A percentile compares a stretch with the other conserved stretches of the same genome.
Conservation (phyloP, 2,329 filamentous ascomycete species). For the Lasiodiplodia citricola region DNA sequence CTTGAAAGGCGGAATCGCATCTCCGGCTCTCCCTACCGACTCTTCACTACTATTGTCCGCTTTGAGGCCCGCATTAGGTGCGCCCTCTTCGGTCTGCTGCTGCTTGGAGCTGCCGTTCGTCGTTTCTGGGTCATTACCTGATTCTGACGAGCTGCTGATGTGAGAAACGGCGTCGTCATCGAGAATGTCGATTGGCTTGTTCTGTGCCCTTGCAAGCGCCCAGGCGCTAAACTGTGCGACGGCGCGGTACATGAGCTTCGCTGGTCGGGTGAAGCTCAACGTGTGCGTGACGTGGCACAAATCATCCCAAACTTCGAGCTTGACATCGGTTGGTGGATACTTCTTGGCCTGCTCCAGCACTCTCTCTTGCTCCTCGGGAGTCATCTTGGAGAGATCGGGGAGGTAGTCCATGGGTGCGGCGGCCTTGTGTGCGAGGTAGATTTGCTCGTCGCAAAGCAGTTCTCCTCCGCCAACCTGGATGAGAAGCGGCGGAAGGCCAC, state of each 20-base stretch:
- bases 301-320: slow-evolving; percentile 95
- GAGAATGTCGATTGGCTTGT: slow-evolving; percentile 77
- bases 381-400: slow-evolving; percentile 52
- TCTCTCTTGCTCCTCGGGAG: slow-evolving; percentile 51
- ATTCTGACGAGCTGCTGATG: slow-evolving; percentile 63
- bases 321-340: slow-evolving; percentile 86
- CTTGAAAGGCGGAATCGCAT: slow-evolving; percentile 78
- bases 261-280: slow-evolving; percentile 93
- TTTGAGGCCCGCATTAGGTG: not conserved
- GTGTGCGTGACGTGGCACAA: slow-evolving; percentile 92
- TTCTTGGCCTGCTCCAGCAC: slow-evolving; percentile 69
- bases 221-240: slow-evolving; percentile 93
- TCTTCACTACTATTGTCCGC: not conserved
- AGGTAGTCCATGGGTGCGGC: slow-evolving; percentile 81
- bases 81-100: not conserved
- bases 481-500: slow-evolving; percentile 84
- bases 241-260: slow-evolving; percentile 93
- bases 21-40: slow-evolving; percentile 79
- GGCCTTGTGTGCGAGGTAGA: slow-evolving; percentile 93
- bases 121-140: not conserved
- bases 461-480: slow-evolving; percentile 90
- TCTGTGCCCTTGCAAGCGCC: slow-evolving; percentile 83
- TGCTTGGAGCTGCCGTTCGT: slow-evolving; percentile 30
- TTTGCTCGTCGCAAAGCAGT: slow-evolving; percentile 88
- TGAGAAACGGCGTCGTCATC: slow-evolving; percentile 79